phyloP scores from a whole-genome alignment of 805 yeast genomes.

The Wickerhamiella sergipiensis region DNA sequence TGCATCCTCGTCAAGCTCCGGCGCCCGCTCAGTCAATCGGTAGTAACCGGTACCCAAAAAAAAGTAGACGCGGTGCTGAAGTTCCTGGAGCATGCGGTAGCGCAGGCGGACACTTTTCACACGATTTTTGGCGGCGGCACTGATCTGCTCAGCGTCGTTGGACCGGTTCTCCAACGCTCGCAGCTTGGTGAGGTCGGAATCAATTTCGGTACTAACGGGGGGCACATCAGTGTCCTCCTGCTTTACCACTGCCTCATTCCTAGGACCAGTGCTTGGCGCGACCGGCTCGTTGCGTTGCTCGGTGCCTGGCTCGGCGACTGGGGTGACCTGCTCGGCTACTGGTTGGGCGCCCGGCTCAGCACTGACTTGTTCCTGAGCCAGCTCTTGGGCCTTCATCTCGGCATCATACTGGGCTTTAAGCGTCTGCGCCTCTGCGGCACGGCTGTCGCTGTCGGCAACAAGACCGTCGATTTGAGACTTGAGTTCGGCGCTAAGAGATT shows the following conservation, averaged over 20 bases:
- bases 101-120: constrained; percentile 7
- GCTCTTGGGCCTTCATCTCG: not conserved
- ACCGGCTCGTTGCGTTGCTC: not conserved
- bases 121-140: constrained; percentile 7
- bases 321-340: too few species aligned
- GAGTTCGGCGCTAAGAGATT: not conserved
- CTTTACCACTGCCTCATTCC: too few species aligned
- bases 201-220: too few species aligned
- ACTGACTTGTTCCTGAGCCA: not conserved
- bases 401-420: not conserved
- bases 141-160: not conserved
- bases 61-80: constrained; percentile 62
- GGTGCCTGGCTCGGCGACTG: too few species aligned
- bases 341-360: too few species aligned
- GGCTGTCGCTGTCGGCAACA: not conserved
- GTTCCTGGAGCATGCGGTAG: constrained; percentile 10
- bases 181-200: not conserved
- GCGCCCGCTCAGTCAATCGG: constrained; percentile 21
- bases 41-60: constrained; percentile 33
- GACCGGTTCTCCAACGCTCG: not conserved
- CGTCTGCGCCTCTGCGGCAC: not conserved
- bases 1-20: constrained; percentile 15
- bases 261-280: too few species aligned
- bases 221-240: too few species aligned
- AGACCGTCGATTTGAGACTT: not conserved